Base-by-base conservation (phyloP, 345 rosid genomes). In the Nephelium lappaceum region DNA sequence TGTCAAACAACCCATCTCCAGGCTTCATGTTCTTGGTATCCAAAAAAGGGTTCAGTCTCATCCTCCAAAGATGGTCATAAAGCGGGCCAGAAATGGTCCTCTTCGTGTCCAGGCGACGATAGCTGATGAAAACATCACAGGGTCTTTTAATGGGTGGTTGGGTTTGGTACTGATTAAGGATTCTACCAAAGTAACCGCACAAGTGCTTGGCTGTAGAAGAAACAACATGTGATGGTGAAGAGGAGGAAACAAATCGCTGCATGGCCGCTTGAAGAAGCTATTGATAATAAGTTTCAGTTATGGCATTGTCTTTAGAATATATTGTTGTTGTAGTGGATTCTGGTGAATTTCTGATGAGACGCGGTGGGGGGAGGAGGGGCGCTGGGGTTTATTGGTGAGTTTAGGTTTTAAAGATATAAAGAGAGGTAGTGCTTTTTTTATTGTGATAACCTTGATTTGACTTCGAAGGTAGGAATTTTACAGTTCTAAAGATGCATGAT, bases 21-120 rank as follows among this genome's bases (percentile, higher is more conserved):
- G 99, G 94, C 69, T 87, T 92, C 93, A 95, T 88, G 73, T 81
- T 93, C 86, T 83, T 91, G 83, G 89, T 92, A 64, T 95, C 99
- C 74, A n/a, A 95, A 72, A 95, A 95, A 51, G 93, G 88, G 58
- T 73, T 79, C 9, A 88, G 75, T 61, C 87, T 67, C 36, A 83
- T 70, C 64, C 88, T 65, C 8, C 64, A 78, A 18, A 95, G 81
- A 75, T 87, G 90, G 45, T 89, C 85, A 11, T 83, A 87, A 0
- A 95, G 81, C 72, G 93, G 74, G 2, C 98, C 97, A 0, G 98
- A 84, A 67, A 95, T 81, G 12, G 89, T 92, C 73, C 91, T 87
- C 78, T 93, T 93, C 0, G 98, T 95, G 47, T 95, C 98, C 6
- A 81, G 85, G 2, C 97, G 92, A 0, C 99, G 87, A 64, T 95